These are phyloP conservation scores for Dothideomycetes sp. DNA, from an alignment of 2,329 filamentous ascomycete species.

Conservation along the genomic window DNA sequence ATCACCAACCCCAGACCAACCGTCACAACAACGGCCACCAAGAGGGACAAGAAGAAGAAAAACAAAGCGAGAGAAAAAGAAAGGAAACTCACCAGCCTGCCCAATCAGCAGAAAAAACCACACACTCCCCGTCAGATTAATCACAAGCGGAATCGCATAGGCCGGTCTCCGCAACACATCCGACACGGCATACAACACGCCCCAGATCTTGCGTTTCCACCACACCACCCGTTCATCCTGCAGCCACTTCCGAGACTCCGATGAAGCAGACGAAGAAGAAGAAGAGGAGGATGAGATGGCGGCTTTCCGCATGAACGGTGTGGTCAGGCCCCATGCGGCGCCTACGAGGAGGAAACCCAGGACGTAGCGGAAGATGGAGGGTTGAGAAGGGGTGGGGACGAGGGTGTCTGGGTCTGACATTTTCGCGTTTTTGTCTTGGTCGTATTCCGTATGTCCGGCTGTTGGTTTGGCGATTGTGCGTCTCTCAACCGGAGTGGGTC, in stretches of 20 bases:
- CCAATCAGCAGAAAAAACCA: slow-evolving; percentile 97
- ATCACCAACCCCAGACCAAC: neutral
- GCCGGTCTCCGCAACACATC: slow-evolving; percentile 71
- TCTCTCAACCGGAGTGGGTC: too few relatives aligned
- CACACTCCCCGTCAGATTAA: slow-evolving; percentile 85
- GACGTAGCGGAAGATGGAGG: slow-evolving; percentile 63
- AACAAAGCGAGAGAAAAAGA: too few relatives aligned
- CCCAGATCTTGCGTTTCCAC: slow-evolving; percentile 51
- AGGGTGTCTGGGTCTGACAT: neutral
- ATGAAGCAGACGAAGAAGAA: slow-evolving; percentile 38
- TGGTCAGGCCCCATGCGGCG: slow-evolving; percentile 85
- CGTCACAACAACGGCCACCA: neutral
- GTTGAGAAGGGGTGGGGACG: slow-evolving; percentile 15
- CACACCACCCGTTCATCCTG: slow-evolving; percentile 36
- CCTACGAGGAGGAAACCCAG: slow-evolving; percentile 85
- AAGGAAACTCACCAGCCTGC: slow-evolving; percentile 59
- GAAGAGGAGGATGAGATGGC: slow-evolving; percentile 48
- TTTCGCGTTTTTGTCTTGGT: too few relatives aligned
- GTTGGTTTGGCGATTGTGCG: too few relatives aligned
- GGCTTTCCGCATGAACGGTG: slow-evolving; percentile 76
- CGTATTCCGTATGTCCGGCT: too few relatives aligned
- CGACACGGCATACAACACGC: slow-evolving; percentile 60
- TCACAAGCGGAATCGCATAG: slow-evolving; percentile 72
- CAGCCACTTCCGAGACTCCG: slow-evolving; percentile 31
- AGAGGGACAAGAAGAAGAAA: too few relatives aligned